These are phyloP conservation scores for Acer yangbiense DNA, from an alignment of 345 rosid genomes.

Conservation along the genomic window DNA sequence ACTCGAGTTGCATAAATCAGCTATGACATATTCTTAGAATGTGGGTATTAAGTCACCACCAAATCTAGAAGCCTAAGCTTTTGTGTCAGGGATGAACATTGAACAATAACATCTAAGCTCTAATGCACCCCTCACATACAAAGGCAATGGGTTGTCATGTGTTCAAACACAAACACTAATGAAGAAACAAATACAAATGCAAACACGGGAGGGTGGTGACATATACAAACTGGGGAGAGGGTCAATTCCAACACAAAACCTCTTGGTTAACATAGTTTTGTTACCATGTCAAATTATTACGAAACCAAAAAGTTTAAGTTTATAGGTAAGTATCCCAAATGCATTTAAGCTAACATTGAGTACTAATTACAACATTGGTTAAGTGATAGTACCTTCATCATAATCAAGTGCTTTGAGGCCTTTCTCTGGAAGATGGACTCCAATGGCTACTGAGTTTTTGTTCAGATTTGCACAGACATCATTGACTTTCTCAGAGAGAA, in stretches of 20 bases:
- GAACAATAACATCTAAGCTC: neutral
- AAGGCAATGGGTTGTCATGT: neutral
- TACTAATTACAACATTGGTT: neutral
- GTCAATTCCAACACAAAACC: neutral
- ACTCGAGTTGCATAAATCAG: neutral
- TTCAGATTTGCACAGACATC: constrained; percentile 26
- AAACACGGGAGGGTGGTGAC: neutral
- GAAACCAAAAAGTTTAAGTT: neutral
- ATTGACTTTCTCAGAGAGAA: constrained; percentile 22
- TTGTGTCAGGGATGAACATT: neutral
- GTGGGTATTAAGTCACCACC: neutral
- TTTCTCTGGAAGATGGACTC: constrained; percentile 26
- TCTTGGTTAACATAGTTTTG: neutral
- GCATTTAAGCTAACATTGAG: neutral
- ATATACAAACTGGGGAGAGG: neutral
- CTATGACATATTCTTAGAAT: neutral
- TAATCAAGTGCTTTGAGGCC: constrained; percentile 28
- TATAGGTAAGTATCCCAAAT: neutral
- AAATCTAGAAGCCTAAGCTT: neutral
- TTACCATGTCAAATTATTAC: neutral
- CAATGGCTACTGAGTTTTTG: constrained; percentile 21
- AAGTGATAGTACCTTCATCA: constrained; percentile 40
- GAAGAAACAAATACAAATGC: neutral
- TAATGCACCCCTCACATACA: neutral
- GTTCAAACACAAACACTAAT: neutral